Percentiles rank a stretch among this genome's conserved stretches.
These are phyloP conservation scores for Orbilia ellipsospora DNA, from an alignment of 2,329 filamentous ascomycete species.

Conservation along the genomic window DNA sequence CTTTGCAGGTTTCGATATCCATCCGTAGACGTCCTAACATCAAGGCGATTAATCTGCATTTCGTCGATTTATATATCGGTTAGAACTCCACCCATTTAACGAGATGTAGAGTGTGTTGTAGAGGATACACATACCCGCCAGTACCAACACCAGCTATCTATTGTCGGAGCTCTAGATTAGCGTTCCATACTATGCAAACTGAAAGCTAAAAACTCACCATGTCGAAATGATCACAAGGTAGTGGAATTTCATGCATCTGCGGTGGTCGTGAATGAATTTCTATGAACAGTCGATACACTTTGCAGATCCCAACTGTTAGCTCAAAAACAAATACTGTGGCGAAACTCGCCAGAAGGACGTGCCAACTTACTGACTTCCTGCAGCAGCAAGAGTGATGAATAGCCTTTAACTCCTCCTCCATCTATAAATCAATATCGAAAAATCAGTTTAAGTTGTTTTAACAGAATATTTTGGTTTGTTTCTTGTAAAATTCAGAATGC, in stretches of 20 bases:
- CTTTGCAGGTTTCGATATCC: slow-evolving; percentile 94
- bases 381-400: slow-evolving; percentile 53
- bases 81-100: not conserved
- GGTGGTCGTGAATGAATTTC: slow-evolving; percentile 49
- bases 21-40: slow-evolving; percentile 94
- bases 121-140: slow-evolving; percentile 41
- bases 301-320: slow-evolving; percentile 20
- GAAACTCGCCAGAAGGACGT: not conserved
- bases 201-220: slow-evolving; percentile 28
- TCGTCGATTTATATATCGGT: not conserved
- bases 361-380: slow-evolving; percentile 52
- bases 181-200: not conserved
- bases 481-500: not conserved
- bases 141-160: slow-evolving; percentile 54
- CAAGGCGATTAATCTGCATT: slow-evolving; percentile 62
- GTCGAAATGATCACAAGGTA: slow-evolving; percentile 53
- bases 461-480: slow-evolving; percentile 13
- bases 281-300: slow-evolving; percentile 53
- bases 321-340: not conserved
- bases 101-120: slow-evolving; percentile 15
- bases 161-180: not conserved
- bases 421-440: slow-evolving; percentile 40
- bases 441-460: not conserved
- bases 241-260: slow-evolving; percentile 52
- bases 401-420: slow-evolving; percentile 54